phyloP scores from a whole-genome alignment of 345 rosid genomes.

The Trapa incisa region DNA sequence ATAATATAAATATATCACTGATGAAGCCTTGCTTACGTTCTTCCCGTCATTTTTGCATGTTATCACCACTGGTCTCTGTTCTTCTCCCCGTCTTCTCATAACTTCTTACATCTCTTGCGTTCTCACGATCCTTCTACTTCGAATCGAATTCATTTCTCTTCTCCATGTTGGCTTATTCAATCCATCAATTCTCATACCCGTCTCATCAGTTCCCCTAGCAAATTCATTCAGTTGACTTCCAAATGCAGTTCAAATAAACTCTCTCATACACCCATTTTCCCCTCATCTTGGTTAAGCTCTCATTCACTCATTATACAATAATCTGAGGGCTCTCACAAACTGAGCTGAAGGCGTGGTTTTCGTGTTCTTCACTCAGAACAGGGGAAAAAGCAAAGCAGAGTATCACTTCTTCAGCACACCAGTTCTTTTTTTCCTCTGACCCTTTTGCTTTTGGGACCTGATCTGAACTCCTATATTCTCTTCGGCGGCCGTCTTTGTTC shows the following conservation, averaged over 20 bases:
- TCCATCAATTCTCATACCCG: not conserved
- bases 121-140: not conserved
- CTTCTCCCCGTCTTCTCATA: not conserved
- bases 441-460: constrained; percentile 6
- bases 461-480: constrained; percentile 1
- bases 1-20: too few relatives aligned
- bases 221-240: not conserved
- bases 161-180: not conserved
- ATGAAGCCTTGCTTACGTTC: not conserved
- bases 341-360: not conserved
- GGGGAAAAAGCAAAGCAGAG: not conserved
- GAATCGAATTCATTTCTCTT: not conserved
- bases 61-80: not conserved
- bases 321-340: not conserved
- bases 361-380: not conserved
- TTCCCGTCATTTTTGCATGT: not conserved
- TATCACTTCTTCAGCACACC: constrained; percentile 10
- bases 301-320: not conserved
- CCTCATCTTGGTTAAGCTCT: too few relatives aligned
- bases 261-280: not conserved
- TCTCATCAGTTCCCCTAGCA: not conserved
- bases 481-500: not conserved
- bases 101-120: not conserved
- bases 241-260: not conserved
- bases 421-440: not conserved